These are phyloP conservation scores for Ceratopteris richardii DNA, from an alignment of 75 land plant genomes.

Conservation along the genomic window DNA sequence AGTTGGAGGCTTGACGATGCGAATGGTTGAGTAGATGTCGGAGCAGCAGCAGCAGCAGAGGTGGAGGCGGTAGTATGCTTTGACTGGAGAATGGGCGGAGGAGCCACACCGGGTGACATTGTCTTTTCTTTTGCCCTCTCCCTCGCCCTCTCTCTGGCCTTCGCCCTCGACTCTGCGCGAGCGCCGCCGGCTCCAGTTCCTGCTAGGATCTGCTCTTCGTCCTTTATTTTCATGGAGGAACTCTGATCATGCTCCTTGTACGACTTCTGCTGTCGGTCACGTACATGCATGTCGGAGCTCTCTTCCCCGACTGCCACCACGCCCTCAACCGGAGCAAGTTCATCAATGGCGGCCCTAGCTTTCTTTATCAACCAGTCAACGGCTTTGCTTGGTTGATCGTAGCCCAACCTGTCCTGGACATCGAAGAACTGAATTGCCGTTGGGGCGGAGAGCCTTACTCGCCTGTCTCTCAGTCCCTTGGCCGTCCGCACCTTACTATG, in stretches of 20 bases:
- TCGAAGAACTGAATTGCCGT: slow-evolving; percentile 92
- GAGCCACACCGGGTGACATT: slow-evolving; percentile 6
- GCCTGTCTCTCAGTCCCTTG: slow-evolving; percentile 74
- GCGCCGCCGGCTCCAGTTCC: slow-evolving; percentile 53
- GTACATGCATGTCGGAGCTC: slow-evolving; percentile 32
- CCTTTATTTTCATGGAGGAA: neutral
- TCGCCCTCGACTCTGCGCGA: slow-evolving; percentile 43
- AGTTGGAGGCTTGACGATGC: too few species aligned
- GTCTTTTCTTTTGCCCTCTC: slow-evolving; percentile 45
- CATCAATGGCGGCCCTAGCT: slow-evolving; percentile 50
- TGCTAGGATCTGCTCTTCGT: slow-evolving; percentile 6
- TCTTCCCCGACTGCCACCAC: slow-evolving; percentile 11
- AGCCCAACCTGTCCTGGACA: slow-evolving; percentile 80
- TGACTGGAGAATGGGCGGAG: too few species aligned
- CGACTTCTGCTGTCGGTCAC: slow-evolving; percentile 8
- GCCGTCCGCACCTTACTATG: slow-evolving; percentile 91
- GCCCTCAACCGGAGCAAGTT: slow-evolving; percentile 41
- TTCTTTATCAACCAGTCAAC: slow-evolving; percentile 89
- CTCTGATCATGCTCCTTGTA: too few species aligned
- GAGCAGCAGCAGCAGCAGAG: too few species aligned
- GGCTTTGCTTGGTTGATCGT: slow-evolving; percentile 89
- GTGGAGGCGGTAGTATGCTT: too few species aligned
- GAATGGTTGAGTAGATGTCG: too few species aligned
- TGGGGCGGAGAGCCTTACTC: slow-evolving; percentile 81
- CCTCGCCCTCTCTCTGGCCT: slow-evolving; percentile 64